Conservation (phyloP, 495 filamentous ascomycete genomes). For the Trichoderma asperelloides region DNA sequence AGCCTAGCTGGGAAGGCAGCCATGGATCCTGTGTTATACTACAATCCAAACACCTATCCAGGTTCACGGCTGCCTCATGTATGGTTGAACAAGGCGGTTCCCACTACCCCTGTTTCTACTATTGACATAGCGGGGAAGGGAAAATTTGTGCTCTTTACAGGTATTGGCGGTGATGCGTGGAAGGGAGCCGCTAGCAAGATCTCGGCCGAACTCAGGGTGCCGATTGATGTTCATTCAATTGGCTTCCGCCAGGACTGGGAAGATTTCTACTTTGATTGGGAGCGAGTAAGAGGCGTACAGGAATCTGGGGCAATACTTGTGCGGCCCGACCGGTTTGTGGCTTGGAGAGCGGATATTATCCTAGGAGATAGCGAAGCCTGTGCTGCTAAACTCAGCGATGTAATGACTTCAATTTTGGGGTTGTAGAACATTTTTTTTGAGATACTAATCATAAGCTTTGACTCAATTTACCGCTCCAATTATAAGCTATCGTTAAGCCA, state of each 20-base stretch:
- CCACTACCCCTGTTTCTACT: slow-evolving; percentile 23
- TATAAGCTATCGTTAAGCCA: no score
- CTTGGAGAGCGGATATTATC: slow-evolving; percentile 32
- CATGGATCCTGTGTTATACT: slow-evolving; percentile 15
- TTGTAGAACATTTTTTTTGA: no score
- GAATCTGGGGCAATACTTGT: slow-evolving; percentile 35
- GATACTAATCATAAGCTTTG: no score
- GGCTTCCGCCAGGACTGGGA: slow-evolving; percentile 33
- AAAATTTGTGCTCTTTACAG: slow-evolving; percentile 29
- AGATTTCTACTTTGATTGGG: slow-evolving; percentile 31
- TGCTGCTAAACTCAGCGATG: no score
- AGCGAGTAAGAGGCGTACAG: slow-evolving; percentile 24
- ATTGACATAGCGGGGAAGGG: slow-evolving; percentile 30
- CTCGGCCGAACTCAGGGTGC: slow-evolving; percentile 15
- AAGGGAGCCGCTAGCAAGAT: slow-evolving; percentile 20
- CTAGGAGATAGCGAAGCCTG: no score
- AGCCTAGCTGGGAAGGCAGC: slow-evolving; percentile 10
- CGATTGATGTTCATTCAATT: slow-evolving; percentile 25
- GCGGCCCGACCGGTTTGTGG: slow-evolving; percentile 35
- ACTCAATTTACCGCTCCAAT: no score
- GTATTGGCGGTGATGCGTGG: slow-evolving; percentile 28
- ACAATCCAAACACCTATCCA: slow-evolving; percentile 24
- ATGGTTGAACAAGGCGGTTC: slow-evolving; percentile 27
- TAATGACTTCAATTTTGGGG: no score
- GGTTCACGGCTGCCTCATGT: slow-evolving; percentile 32